Base-by-base conservation (phyloP, 495 filamentous ascomycete species). In the Jackrogersella multiformis region DNA sequence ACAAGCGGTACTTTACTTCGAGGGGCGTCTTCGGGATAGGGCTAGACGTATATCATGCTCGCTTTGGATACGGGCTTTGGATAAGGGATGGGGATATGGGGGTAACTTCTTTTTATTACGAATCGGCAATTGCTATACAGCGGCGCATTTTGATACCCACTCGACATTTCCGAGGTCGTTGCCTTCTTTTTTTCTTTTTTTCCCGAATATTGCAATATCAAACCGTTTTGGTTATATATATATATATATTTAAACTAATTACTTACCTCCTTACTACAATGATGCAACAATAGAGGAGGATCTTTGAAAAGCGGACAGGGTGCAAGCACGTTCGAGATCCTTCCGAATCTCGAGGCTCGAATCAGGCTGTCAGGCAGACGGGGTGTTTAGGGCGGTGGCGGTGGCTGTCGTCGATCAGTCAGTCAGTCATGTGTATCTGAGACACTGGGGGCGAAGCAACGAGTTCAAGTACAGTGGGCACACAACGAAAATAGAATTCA, bases 121-220 rank as follows among this genome's bases (percentile, higher is more conserved):
- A 58, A 69, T 44, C 61, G 66, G 66, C 44, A 46, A 56, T 41
- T 52, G n/a, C 44, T 45, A 57, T 39, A 39, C 26, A 60, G 10
- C 66, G 66, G 66, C 61, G 66, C 61, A 60, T 56, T 61, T 54
- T 69, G 66, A 69, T 69, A 69, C 66, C 66, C 66, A 64, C n/a
- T 61, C 62, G 21, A 56, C 53, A 48, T 34, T 53, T 38, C 23
- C 21, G n/a, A n/a, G n/a, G n/a, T 52, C 18, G 26, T 24, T n/a
- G 20, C 8, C 18, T 34, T 32, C 28, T 45, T 46, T 28, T 61
- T 36, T 48, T 48, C 5, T 56, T 21, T 58, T 64, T 23, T 49
- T 48, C 24, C 20, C 38, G 49, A 38, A 57, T 39, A 44, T 9
- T 35, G 23, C 48, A 38, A 28, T 24, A 34, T 49, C 54, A 35